Conservation (phyloP, 2,329 filamentous ascomycete species). For the Nakataea oryzae region DNA sequence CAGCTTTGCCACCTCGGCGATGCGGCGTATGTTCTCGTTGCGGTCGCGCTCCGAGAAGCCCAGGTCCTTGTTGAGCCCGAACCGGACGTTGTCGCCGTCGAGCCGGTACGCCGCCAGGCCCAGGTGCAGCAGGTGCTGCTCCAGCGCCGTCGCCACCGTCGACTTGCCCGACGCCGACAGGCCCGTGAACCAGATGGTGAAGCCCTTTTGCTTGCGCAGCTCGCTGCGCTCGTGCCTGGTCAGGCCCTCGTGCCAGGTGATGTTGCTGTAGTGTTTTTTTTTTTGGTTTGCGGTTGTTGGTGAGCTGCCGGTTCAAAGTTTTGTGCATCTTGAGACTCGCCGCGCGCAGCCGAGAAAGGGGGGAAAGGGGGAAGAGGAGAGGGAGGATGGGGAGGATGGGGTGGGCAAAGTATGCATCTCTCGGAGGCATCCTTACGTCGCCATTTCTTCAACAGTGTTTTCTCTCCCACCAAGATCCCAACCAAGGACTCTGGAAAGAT, state of each 20-base stretch:
- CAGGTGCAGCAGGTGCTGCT: constrained; percentile 89
- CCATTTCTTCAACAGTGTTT: background rate
- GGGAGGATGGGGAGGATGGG: too few species aligned
- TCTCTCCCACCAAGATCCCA: background rate
- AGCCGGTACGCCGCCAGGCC: constrained; percentile 80
- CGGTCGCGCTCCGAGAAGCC: constrained; percentile 89
- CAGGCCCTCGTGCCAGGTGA: constrained; percentile 80
- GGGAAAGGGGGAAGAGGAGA: constrained; percentile 3
- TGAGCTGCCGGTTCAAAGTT: background rate
- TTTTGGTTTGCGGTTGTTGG: background rate
- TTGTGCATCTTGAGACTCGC: background rate
- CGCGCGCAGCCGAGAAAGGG: background rate
- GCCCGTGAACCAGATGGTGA: constrained; percentile 97
- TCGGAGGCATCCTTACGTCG: background rate
- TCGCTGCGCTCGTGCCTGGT: constrained; percentile 66
- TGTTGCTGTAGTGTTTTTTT: constrained; percentile 50
- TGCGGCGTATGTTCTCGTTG: constrained; percentile 95
- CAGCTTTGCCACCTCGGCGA: constrained; percentile 92
- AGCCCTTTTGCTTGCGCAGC: constrained; percentile 72
- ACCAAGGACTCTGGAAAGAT: background rate
- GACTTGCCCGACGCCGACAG: constrained; percentile 96
- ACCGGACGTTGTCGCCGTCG: constrained; percentile 96
- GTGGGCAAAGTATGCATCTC: too few species aligned
- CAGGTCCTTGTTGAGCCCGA: constrained; percentile 95
- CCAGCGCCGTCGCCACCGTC: constrained; percentile 89